These are phyloP conservation scores for Kwoniella shandongensis DNA, from an alignment of 768 basidiomycete species.

Conservation along the genomic window DNA sequence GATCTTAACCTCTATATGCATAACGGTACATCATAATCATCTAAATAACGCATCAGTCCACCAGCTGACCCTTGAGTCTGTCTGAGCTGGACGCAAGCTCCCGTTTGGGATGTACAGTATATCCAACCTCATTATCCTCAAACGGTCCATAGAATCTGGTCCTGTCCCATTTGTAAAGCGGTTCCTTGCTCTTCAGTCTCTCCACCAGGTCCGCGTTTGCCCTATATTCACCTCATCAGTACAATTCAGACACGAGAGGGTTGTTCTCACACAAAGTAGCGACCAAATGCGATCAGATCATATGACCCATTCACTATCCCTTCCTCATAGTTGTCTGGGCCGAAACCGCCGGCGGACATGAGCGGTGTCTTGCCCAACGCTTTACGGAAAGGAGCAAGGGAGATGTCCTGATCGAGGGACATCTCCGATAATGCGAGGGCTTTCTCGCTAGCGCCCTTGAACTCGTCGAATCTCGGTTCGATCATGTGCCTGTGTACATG, in stretches of 20 bases:
- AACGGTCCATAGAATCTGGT: constrained; percentile 47
- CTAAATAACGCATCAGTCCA: constrained; percentile 7
- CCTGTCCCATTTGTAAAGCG: constrained; percentile 24
- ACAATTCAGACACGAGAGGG: neutral
- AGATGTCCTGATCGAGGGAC: constrained; percentile 10
- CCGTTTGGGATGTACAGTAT: constrained; percentile 36
- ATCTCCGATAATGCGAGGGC: constrained; percentile 15
- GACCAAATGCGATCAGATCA: constrained; percentile 42
- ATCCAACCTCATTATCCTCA: constrained; percentile 43
- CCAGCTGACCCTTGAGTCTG: constrained; percentile 16
- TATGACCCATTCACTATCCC: constrained; percentile 23
- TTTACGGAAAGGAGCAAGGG: constrained; percentile 35
- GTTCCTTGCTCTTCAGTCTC: constrained; percentile 10
- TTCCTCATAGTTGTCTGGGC: constrained; percentile 28
- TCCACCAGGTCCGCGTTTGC: constrained; percentile 24
- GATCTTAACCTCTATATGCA: too few relatives aligned
- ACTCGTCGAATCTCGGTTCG: constrained; percentile 49
- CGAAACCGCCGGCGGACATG: constrained; percentile 40
- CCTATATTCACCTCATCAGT: constrained; percentile 12
- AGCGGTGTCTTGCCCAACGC: constrained; percentile 33
- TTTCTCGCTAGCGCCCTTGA: constrained; percentile 38
- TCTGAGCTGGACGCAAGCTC: constrained; percentile 9
- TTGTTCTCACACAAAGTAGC: constrained; percentile 18
- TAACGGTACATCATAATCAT: too few relatives aligned
- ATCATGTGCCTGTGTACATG: constrained; percentile 30